Percentiles rank a stretch among this genome's conserved stretches.
phyloP scores from a whole-genome alignment of 805 yeast species.

The Kregervanrija delftensis region DNA sequence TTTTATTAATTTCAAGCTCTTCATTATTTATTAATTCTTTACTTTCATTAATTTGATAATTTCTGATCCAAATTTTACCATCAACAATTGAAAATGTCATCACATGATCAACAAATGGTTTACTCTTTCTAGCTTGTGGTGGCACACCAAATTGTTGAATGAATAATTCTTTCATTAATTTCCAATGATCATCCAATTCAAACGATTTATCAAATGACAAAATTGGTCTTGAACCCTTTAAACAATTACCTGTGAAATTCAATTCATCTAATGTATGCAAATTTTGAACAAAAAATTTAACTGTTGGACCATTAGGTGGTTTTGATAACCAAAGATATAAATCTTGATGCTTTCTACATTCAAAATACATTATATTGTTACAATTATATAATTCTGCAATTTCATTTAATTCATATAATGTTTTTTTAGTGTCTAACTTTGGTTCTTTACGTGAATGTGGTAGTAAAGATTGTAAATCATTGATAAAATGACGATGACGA shows the following conservation, averaged over 20 bases:
- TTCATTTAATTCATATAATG: conserved; percentile 83
- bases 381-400: conserved; percentile 96
- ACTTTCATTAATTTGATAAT: conserved; percentile 76
- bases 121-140: conserved; percentile 82
- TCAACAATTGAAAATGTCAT: conserved; percentile 90
- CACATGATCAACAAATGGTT: conserved; percentile 94
- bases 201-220: conserved; percentile 82
- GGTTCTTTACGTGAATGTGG: conserved; percentile 98
- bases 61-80: conserved; percentile 91
- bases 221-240: conserved; percentile 91
- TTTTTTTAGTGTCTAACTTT: conserved; percentile 88
- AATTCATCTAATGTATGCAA: conserved; percentile 94
- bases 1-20: conserved; percentile 14
- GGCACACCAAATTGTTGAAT: conserved; percentile 90
- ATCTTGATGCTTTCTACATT: conserved; percentile 93
- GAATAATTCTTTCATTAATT: conserved; percentile 76
- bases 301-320: conserved; percentile 97
- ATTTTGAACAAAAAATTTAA: conserved; percentile 89
- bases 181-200: conserved; percentile 59
- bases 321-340: conserved; percentile 91
- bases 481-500: conserved; percentile 91
- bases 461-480: conserved; percentile 67
- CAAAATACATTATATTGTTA: conserved; percentile 89
- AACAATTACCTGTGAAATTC: conserved; percentile 93
- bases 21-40: conserved; percentile 48